Evolutionary conservation across 257 asterid genomes (phyloP).

Genomic region (Verbena officinalis): DNA sequence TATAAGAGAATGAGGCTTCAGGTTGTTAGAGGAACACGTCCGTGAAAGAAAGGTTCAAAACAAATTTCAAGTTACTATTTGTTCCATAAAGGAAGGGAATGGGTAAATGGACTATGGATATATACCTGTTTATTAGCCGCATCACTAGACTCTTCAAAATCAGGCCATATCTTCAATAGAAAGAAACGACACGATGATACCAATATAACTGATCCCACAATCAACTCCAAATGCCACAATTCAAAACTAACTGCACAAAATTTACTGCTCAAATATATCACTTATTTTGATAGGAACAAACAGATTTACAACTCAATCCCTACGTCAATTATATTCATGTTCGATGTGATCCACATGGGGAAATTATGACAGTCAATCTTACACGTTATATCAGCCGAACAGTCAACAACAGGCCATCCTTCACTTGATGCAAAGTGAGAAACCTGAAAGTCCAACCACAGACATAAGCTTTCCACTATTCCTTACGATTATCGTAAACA

Average conservation of each 20-base stretch:
- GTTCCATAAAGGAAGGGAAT: background rate
- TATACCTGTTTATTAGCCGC: slow-evolving; percentile 83
- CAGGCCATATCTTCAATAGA: slow-evolving; percentile 74
- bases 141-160: slow-evolving; percentile 82
- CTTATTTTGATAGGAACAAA: background rate
- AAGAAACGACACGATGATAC: slow-evolving; percentile 76
- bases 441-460: slow-evolving; percentile 49
- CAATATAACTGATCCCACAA: slow-evolving; percentile 66
- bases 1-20: too few species aligned
- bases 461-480: background rate
- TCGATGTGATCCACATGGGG: slow-evolving; percentile 8
- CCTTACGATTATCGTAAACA: background rate
- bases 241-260: slow-evolving; percentile 64
- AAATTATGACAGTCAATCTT: slow-evolving; percentile 28
- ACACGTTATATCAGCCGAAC: slow-evolving; percentile 64
- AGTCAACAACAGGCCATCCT: slow-evolving; percentile 76
- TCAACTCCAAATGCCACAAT: slow-evolving; percentile 74
- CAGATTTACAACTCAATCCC: background rate
- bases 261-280: background rate
- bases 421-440: slow-evolving; percentile 67
- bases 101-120: slow-evolving; percentile 5
- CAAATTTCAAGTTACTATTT: background rate
- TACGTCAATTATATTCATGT: background rate
- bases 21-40: too few species aligned
- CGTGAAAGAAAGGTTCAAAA: background rate